phyloP scores from a whole-genome alignment of 768 basidiomycete genomes.

The Lactarius evosmus region DNA sequence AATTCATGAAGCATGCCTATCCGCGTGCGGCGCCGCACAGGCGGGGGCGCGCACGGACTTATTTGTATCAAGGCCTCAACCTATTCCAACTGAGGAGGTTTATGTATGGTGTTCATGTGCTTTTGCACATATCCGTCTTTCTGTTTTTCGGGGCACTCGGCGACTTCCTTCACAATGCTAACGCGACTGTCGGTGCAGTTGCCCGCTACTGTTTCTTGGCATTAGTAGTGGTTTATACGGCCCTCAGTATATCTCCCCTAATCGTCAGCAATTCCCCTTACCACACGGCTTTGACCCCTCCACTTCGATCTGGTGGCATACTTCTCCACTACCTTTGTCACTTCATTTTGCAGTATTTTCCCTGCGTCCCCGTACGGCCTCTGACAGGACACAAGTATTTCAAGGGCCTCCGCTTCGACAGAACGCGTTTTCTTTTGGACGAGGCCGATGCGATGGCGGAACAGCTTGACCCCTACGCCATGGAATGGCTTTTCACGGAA shows the following conservation, averaged over 20 bases:
- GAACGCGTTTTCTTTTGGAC: not conserved
- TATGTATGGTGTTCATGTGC: not conserved
- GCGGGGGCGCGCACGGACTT: conserved; percentile 14
- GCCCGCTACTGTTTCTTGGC: not conserved
- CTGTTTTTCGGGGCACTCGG: conserved; percentile 15
- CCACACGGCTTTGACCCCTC: conserved; percentile 5
- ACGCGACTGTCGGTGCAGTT: not conserved
- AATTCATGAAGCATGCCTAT: conserved; percentile 8
- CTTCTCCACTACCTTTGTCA: not conserved
- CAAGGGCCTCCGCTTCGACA: not conserved
- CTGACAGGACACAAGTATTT: not conserved
- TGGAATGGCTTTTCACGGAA: conserved; percentile 6
- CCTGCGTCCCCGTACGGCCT: not conserved
- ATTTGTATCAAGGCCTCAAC: conserved; percentile 1
- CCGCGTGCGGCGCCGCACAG: not conserved
- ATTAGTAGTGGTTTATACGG: not conserved
- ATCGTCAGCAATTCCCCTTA: conserved; percentile 14
- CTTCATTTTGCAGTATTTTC: not conserved
- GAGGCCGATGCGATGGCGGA: not conserved
- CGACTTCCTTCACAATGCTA: conserved; percentile 3
- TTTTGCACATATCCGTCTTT: conserved; percentile 17
- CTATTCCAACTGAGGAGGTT: conserved; percentile 6
- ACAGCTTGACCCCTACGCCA: not conserved
- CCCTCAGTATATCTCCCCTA: conserved; percentile 11
- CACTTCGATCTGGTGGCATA: not conserved